phyloP scores from a whole-genome alignment of 305 asterid species.

The Fraxinus sp. region DNA sequence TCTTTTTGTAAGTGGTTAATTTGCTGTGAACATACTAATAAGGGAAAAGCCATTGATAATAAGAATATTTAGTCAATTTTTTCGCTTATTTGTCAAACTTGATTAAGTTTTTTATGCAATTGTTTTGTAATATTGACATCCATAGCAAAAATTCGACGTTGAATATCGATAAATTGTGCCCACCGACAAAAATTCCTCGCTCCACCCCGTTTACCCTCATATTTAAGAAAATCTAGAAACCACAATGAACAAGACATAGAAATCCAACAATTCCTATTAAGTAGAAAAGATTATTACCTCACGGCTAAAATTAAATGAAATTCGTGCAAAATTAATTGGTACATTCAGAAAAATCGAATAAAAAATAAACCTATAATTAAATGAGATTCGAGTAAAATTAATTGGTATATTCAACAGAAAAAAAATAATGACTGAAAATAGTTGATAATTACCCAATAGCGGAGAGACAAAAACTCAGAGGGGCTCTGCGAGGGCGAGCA shows the following conservation, averaged over 20 bases:
- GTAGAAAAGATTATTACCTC: neutral
- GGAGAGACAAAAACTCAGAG: constrained; percentile 63
- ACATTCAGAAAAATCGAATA: neutral
- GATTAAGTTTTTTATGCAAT: neutral
- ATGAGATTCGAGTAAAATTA: neutral
- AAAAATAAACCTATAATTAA: neutral
- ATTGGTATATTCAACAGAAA: constrained; percentile 1
- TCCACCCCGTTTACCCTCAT: too few species aligned
- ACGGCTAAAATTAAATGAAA: neutral
- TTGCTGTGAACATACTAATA: neutral
- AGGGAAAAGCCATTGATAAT: neutral
- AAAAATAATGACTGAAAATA: neutral
- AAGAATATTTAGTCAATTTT: neutral
- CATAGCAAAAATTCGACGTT: too few species aligned
- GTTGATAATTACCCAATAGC: constrained; percentile 63
- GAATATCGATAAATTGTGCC: too few species aligned
- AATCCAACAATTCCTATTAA: constrained; percentile 13
- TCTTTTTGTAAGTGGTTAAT: neutral
- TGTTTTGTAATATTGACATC: too few species aligned
- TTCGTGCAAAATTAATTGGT: neutral
- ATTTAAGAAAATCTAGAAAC: neutral
- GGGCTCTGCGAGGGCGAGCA: constrained; percentile 59
- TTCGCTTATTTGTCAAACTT: neutral
- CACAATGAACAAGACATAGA: constrained; percentile 5
- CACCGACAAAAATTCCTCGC: too few species aligned